A percentile compares a stretch with the other conserved stretches of the same genome.
These are phyloP conservation scores for Plectranthus barbatus DNA, from an alignment of 257 asterid genomes.

Conservation along the genomic window DNA sequence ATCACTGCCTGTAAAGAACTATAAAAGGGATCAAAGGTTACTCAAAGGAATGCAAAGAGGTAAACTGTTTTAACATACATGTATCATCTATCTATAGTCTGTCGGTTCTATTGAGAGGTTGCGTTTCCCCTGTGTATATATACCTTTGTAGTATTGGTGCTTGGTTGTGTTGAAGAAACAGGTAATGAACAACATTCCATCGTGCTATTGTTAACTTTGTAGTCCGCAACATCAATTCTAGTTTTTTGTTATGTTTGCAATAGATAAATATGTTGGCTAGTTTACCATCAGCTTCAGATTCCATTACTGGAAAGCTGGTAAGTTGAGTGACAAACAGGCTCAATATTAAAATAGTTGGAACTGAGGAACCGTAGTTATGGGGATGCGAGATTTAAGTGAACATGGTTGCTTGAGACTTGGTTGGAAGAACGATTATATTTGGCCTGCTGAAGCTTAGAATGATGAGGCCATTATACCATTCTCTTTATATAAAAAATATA, in stretches of 20 bases:
- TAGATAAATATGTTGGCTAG: neutral
- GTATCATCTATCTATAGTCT: conserved; percentile 7
- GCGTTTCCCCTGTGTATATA: neutral
- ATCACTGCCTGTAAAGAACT: conserved; percentile 75
- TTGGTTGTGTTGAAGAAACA: conserved; percentile 9
- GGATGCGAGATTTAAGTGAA: neutral
- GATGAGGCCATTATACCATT: too few species aligned
- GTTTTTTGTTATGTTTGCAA: neutral
- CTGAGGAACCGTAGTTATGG: too few species aligned
- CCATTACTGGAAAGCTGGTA: neutral
- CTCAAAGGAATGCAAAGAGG: conserved; percentile 99
- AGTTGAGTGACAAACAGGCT: neutral
- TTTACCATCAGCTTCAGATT: neutral
- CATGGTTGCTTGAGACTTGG: neutral
- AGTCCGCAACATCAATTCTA: neutral
- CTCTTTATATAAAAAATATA: too few species aligned
- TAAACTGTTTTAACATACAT: conserved; percentile 14
- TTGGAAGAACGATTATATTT: neutral
- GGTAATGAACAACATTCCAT: too few species aligned
- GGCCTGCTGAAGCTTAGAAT: neutral
- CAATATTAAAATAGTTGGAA: neutral
- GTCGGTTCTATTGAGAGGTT: neutral
- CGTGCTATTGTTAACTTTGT: neutral
- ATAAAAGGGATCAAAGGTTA: conserved; percentile 72
- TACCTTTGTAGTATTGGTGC: neutral